A percentile compares a stretch with the other conserved stretches of the same genome.
These are phyloP conservation scores for Astraeus odoratus DNA, from an alignment of 768 basidiomycete genomes.

Conservation along the genomic window DNA sequence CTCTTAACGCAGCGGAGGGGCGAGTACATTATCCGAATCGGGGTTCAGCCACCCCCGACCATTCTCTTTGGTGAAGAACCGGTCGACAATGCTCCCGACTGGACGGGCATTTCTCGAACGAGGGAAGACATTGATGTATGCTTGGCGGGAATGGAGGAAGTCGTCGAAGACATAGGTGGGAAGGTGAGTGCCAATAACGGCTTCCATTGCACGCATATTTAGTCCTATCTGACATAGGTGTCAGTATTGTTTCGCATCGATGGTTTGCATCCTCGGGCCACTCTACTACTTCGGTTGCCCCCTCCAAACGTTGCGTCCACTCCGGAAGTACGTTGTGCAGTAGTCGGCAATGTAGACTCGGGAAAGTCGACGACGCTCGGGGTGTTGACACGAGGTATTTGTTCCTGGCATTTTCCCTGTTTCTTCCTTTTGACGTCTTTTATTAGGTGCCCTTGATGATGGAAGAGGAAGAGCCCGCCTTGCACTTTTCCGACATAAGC, in stretches of 20 bases:
- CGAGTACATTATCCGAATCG: slow-evolving; percentile 72
- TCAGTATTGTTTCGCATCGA: slow-evolving; percentile 47
- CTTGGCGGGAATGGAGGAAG: slow-evolving; percentile 34
- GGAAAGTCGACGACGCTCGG: slow-evolving; percentile 94
- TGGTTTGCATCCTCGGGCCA: slow-evolving; percentile 45
- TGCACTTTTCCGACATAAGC: slow-evolving; percentile 91
- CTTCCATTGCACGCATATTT: neutral
- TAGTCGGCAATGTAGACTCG: slow-evolving; percentile 91
- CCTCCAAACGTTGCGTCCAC: slow-evolving; percentile 68
- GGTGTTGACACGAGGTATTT: slow-evolving; percentile 83
- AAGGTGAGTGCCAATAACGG: slow-evolving; percentile 42
- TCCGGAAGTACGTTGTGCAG: slow-evolving; percentile 93
- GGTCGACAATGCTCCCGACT: slow-evolving; percentile 39
- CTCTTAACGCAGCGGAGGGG: slow-evolving; percentile 63
- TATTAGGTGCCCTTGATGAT: slow-evolving; percentile 67
- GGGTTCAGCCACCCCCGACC: slow-evolving; percentile 53
- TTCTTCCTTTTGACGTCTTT: slow-evolving; percentile 6
- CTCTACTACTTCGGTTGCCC: slow-evolving; percentile 65
- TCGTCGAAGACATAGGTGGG: slow-evolving; percentile 73
- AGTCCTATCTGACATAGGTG: slow-evolving; percentile 31
- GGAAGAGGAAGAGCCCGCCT: slow-evolving; percentile 80
- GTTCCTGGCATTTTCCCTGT: slow-evolving; percentile 14
- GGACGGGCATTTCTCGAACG: slow-evolving; percentile 48
- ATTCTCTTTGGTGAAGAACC: slow-evolving; percentile 49
- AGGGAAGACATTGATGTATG: slow-evolving; percentile 47